phyloP scores from a whole-genome alignment of 345 rosid genomes.

The Salix viminalis region DNA sequence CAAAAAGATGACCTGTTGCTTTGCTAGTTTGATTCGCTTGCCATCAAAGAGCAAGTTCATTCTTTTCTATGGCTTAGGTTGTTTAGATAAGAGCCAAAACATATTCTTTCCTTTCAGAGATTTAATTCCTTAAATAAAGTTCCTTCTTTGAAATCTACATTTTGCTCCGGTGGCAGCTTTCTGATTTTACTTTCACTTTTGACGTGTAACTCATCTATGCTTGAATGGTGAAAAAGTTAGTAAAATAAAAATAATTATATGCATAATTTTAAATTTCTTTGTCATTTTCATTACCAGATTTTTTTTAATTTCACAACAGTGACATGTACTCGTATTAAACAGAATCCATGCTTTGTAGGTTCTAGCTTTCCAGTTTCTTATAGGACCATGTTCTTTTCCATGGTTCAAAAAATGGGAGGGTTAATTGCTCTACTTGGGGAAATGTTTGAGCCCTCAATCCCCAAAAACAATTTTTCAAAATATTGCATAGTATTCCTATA shows the following conservation, averaged over 20 bases:
- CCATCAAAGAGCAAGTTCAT: not conserved
- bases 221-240: not conserved
- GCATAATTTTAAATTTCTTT: not conserved
- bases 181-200: not conserved
- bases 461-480: too few species aligned
- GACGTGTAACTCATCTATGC: not conserved
- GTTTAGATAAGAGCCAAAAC: not conserved
- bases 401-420: not conserved
- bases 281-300: not conserved
- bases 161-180: not conserved
- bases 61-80: not conserved
- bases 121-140: not conserved
- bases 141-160: not conserved
- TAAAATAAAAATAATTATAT: too few species aligned
- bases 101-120: not conserved
- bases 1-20: not conserved
- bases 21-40: not conserved
- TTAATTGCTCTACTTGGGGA: not conserved
- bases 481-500: too few species aligned
- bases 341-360: not conserved
- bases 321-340: not conserved
- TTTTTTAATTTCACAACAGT: too few species aligned
- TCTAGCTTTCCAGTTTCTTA: not conserved
- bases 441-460: too few species aligned
- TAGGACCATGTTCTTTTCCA: not conserved